These are phyloP conservation scores for Kwoniella sp. DNA, from an alignment of 768 basidiomycete genomes.

Conservation along the genomic window DNA sequence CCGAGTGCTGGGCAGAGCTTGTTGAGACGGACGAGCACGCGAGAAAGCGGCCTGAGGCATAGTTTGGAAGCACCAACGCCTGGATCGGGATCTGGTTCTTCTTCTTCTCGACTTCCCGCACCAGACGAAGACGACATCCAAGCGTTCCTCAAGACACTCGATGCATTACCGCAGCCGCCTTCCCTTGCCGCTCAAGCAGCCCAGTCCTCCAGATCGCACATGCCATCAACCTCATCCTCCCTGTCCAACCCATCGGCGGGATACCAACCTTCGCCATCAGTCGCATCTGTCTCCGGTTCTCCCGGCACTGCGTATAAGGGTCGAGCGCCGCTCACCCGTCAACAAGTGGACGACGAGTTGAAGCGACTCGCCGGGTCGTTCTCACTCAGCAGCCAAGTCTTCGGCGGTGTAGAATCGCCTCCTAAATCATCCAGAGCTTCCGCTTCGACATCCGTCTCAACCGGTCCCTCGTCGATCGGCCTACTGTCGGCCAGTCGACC, in stretches of 20 bases:
- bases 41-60: constrained; percentile 40
- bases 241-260: constrained; percentile 37
- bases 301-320: constrained; percentile 17
- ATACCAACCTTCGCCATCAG: constrained; percentile 27
- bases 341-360: constrained; percentile 48
- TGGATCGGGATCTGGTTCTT: neutral
- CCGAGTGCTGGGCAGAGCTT: constrained; percentile 29
- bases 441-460: constrained; percentile 4
- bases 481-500: constrained; percentile 42
- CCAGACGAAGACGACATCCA: constrained; percentile 52
- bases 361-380: constrained; percentile 49
- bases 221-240: constrained; percentile 51
- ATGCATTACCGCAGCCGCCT: constrained; percentile 50
- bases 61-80: constrained; percentile 26
- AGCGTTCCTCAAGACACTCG: constrained; percentile 54
- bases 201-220: constrained; percentile 31
- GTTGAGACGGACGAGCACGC: constrained; percentile 33
- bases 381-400: constrained; percentile 24
- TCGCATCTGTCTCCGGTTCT: constrained; percentile 21
- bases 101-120: constrained; percentile 11
- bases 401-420: constrained; percentile 6
- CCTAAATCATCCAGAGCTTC: constrained; percentile 1
- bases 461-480: constrained; percentile 29
- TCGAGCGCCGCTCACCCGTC: constrained; percentile 46
- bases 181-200: constrained; percentile 46